Conservation (phyloP, 164 flowering plant species). For the Piper betle region DNA sequence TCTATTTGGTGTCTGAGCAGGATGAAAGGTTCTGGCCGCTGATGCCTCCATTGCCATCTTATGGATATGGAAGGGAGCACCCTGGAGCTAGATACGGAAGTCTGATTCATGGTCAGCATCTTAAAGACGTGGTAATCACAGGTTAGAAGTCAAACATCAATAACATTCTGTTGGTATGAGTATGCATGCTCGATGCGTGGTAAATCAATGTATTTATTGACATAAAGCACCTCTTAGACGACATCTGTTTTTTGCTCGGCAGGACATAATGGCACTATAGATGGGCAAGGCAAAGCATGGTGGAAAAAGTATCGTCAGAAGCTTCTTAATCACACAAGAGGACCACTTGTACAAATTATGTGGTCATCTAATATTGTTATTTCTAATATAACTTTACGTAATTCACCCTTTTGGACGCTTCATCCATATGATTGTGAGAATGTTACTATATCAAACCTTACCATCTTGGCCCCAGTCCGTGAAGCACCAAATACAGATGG, state of each 20-base stretch:
- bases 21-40: slow-evolving; percentile 87
- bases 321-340: slow-evolving; percentile 87
- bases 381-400: slow-evolving; percentile 49
- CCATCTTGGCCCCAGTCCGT: slow-evolving; percentile 74
- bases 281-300: slow-evolving; percentile 94
- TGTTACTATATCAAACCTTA: slow-evolving; percentile 49
- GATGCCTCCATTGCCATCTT: slow-evolving; percentile 97
- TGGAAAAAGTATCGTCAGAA: slow-evolving; percentile 78
- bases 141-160: slow-evolving; percentile 27
- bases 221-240: neutral
- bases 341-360: slow-evolving; percentile 92
- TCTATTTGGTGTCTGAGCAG: slow-evolving; percentile 21
- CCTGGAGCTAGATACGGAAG: slow-evolving; percentile 94
- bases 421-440: slow-evolving; percentile 99
- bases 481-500: slow-evolving; percentile 99
- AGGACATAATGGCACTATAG: slow-evolving; percentile 95
- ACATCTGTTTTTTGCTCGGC: slow-evolving; percentile 7
- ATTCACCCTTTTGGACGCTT: slow-evolving; percentile 97
- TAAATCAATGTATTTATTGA: neutral
- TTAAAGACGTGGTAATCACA: slow-evolving; percentile 83
- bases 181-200: neutral
- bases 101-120: slow-evolving; percentile 95
- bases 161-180: too few species aligned
- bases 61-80: slow-evolving; percentile 98
- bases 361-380: slow-evolving; percentile 84